Conservation (phyloP, 345 rosid genomes). For the Brassica rapa region DNA sequence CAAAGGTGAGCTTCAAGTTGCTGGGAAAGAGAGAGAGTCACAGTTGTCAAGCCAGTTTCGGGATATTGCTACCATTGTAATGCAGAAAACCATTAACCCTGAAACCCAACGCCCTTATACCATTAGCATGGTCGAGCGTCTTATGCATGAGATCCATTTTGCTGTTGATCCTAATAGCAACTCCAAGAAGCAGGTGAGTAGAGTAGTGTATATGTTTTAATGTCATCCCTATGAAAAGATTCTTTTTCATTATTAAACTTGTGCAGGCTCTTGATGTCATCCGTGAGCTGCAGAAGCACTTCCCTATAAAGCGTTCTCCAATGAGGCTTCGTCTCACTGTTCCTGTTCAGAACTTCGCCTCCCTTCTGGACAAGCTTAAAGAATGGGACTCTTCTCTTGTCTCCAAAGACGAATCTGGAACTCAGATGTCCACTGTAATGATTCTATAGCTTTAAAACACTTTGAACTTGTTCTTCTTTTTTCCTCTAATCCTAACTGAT, state of each 20-base stretch:
- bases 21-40: slow-evolving; percentile 95
- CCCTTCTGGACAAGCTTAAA: slow-evolving; percentile 63
- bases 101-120: slow-evolving; percentile 94
- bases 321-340: slow-evolving; percentile 76
- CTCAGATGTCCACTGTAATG: slow-evolving; percentile 72
- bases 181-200: slow-evolving; percentile 87
- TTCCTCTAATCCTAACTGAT: not conserved
- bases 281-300: slow-evolving; percentile 92
- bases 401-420: slow-evolving; percentile 78
- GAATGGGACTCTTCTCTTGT: slow-evolving; percentile 63
- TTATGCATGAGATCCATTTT: slow-evolving; percentile 93
- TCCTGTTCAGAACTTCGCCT: slow-evolving; percentile 45
- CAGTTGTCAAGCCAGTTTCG: slow-evolving; percentile 92
- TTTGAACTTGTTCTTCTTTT: not conserved
- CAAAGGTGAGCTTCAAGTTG: slow-evolving; percentile 97
- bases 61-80: slow-evolving; percentile 88
- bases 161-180: slow-evolving; percentile 87
- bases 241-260: slow-evolving; percentile 3
- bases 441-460: slow-evolving; percentile 12
- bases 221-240: not conserved
- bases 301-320: slow-evolving; percentile 87
- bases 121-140: slow-evolving; percentile 87
- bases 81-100: slow-evolving; percentile 96
- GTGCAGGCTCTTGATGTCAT: slow-evolving; percentile 87
- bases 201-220: not conserved